Conservation (phyloP, 2,329 filamentous ascomycete genomes). For the Cryphonectria japonica region DNA sequence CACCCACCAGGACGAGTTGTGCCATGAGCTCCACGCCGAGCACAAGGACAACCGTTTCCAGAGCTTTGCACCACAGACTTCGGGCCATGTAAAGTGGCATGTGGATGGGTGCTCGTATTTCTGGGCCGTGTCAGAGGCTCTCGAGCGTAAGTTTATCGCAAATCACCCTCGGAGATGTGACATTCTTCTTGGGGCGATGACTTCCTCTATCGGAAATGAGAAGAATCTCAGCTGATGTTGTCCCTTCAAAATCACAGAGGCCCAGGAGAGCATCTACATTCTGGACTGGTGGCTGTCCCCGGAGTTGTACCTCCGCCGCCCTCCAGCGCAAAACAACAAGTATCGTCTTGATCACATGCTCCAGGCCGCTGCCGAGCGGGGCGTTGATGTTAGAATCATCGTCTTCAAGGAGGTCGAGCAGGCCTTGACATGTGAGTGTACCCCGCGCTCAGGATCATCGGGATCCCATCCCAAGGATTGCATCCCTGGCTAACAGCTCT, state of each 20-base stretch:
- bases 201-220: background rate
- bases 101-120: constrained; percentile 85
- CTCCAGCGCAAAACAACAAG: constrained; percentile 78
- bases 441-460: constrained; percentile 39
- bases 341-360: constrained; percentile 86
- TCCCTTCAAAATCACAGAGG: constrained; percentile 50
- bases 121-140: constrained; percentile 78
- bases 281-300: constrained; percentile 91
- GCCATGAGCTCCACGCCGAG: constrained; percentile 46
- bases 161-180: background rate
- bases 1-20: constrained; percentile 46
- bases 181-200: too few relatives aligned
- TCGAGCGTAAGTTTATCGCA: constrained; percentile 58
- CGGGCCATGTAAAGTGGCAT: constrained; percentile 83
- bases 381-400: constrained; percentile 82
- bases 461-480: constrained; percentile 7
- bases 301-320: constrained; percentile 83
- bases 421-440: constrained; percentile 73
- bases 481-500: background rate
- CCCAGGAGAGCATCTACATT: constrained; percentile 79
- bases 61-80: constrained; percentile 74
- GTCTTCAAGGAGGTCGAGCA: constrained; percentile 92
- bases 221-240: background rate
- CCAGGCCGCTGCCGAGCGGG: constrained; percentile 78
- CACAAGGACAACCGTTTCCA: constrained; percentile 58